phyloP scores from a whole-genome alignment of 176 grass and related monocot genomes.

The Aegilops umbellulata region DNA sequence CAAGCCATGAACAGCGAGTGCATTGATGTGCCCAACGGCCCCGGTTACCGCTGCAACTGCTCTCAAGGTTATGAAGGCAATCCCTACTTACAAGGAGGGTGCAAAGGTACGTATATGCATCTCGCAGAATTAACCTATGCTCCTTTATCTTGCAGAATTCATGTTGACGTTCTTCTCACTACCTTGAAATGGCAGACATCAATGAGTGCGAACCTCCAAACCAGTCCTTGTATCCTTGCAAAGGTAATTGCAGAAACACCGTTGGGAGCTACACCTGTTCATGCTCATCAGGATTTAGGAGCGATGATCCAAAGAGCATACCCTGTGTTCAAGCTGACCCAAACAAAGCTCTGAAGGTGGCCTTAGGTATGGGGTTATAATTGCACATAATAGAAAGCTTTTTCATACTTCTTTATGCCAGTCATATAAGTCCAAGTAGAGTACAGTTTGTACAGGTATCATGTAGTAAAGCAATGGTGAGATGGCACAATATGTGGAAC shows the following conservation, averaged over 20 bases:
- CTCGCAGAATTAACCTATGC: background rate
- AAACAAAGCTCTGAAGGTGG: slow-evolving; percentile 4
- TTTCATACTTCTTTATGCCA: background rate
- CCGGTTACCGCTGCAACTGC: slow-evolving; percentile 1
- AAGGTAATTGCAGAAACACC: background rate
- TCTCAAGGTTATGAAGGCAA: background rate
- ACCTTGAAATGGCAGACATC: background rate
- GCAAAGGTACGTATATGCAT: background rate
- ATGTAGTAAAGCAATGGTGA: background rate
- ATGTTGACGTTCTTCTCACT: background rate
- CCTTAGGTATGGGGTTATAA: background rate
- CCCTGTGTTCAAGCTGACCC: background rate
- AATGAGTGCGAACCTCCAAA: background rate
- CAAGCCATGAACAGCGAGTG: background rate
- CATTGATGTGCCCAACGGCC: background rate
- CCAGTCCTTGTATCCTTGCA: background rate
- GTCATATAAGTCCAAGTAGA: background rate
- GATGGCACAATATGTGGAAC: background rate
- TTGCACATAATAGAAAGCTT: background rate
- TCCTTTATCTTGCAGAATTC: background rate
- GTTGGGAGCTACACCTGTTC: background rate
- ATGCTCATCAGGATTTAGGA: background rate
- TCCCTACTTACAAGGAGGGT: background rate
- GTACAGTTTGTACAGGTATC: background rate
- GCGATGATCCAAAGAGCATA: background rate